Base-by-base conservation (phyloP, 179 eudicot species). In the Beta lomatogona region DNA sequence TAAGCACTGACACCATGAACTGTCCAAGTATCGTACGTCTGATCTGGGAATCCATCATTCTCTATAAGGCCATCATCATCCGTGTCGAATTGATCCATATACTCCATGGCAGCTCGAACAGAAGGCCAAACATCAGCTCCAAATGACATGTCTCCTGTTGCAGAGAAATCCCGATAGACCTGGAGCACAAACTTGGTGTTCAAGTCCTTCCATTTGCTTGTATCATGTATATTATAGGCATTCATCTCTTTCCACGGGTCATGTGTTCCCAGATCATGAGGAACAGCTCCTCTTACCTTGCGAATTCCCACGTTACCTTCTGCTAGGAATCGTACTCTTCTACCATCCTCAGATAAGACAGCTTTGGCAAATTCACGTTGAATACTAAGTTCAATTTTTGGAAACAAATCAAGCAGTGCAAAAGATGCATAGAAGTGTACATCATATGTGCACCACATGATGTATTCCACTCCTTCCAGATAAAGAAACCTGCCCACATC, bases 201-300 rank as follows among this genome's bases (percentile, higher is more conserved):
- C 77, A 96, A 85, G 81, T 96, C 99, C 85, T 96, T 96, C 99
- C 99, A 96, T 88, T 90, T 92, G 83, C 98, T 94, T 3, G 99
- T 96, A 81, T 96, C 98, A 25, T 94, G 98, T 81, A 96, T 94
- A 78, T 96, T 96, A 81, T 96, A 96, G 9, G 99, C 98, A 83
- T 96, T 96, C 99, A 96, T 93, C 84, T 96, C 99, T 71, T 91
- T 91, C 99, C 99, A 96, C 9, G 99, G 99, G 82, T 96, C 99
- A 77, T 96, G 98, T 72, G 90, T 91, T 80, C 99, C 99, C 80
- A 96, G 86, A 87, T 96, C 99, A 89, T 96, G 99, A 77, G 99
- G 99, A 70, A 93, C 88, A 46, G 99, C 99, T 76, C 99, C 99
- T 83, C 87, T 91, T 19, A 86, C 97, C 86, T 96, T 96, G 31